Evolutionary conservation across 768 basidiomycete genomes (phyloP), one percentile per base, ranked within the genome.

Genomic region (Russula sp.): DNA sequence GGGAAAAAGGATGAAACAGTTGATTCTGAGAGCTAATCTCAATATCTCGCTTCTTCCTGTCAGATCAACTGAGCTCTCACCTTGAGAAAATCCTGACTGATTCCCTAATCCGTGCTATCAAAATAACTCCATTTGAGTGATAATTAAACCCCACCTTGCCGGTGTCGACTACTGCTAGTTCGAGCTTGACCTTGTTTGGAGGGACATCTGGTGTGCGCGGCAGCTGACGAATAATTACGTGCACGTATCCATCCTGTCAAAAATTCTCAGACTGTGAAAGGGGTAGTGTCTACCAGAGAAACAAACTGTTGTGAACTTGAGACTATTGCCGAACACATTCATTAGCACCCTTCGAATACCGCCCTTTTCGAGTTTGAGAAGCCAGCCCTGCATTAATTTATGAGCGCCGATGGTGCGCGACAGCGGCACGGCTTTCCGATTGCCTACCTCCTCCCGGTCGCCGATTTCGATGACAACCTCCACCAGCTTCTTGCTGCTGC

Each of bases 1-100:
- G 95, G 0, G 94, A 94, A 76, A 98, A 98, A 0, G 95, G 95
- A 68, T 96, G 95, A 77, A 97, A 98, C 6, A 98, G 79, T 75
- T 95, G 91, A 69, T 97, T 94, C 89, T 90, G n/a, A 50, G 16
- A 48, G 13, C 5, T 31, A 16, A n/a, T 39, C 45, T 62, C 48
- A 67, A 44, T 20, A 6, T 18, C 16, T 32, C 18, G 39, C 14
- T 22, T 42, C 34, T 9, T 16, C 7, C 40, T 10, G 31, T 18
- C 16, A 49, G 45, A 42, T 42, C 32, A 20, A 50, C 10, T 39
- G 48, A 34, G n/a, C 8, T 68, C 70, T 53, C 63, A 88, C 91
- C 83, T 93, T 91, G 63, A 96, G 77, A 74, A 98, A 98, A 63
- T 90, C 88, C 68, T 90, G 89, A 71, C 91, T 94, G 66, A 98